Base-by-base conservation (phyloP, 495 filamentous ascomycete species). In the Penicillium cataractarum region DNA sequence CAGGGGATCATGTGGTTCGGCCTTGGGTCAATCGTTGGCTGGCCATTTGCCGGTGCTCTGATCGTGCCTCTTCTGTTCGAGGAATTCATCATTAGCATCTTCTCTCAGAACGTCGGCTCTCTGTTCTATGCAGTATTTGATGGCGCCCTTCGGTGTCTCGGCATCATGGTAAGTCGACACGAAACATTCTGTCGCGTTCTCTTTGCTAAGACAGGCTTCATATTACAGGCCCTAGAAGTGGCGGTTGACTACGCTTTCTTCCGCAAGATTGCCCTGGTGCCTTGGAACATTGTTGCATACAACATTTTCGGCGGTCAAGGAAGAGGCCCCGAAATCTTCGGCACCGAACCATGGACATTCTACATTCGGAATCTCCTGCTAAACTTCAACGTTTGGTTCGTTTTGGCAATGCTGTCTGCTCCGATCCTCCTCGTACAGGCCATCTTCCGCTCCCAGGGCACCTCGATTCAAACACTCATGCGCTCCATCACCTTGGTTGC, bases 301-400 rank as follows among this genome's bases (percentile, higher is more conserved):
- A 99, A 99, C 73, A 84, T 99, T 33, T 92, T 98, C 68, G 89
- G 90, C 55, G 87, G 84, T 2, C 80, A 87, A 7, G 89, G 86
- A 44, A 83, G 83, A 71, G 96, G 96, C 0, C 96, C 96, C 1
- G 84, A 95, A 54, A 95, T 99, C 57, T 99, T 97, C 71, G 96
- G 96, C 27, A 96, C 91, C 21, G 96, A 99, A 70, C 92, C 94
- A 32, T 97, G 95, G 96, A 87, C 91, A 42, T 99, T 98, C 75
- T 99, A 99, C 74, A 79, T 97, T 64, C 88, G 88, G 66, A 99
- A 99, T 69, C 83, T 98, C 19, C 76, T 90, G 26, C 80, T 99
- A 60, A 99, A 99, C 78, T 98, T 98, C 84, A 97, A 97, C 66
- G 71, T 93, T 44, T 97, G 93, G 90, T 93, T 97, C 65, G 65